Base-by-base conservation (phyloP, 495 filamentous ascomycete genomes). In the Pseudomonodictys pantanalensis region DNA sequence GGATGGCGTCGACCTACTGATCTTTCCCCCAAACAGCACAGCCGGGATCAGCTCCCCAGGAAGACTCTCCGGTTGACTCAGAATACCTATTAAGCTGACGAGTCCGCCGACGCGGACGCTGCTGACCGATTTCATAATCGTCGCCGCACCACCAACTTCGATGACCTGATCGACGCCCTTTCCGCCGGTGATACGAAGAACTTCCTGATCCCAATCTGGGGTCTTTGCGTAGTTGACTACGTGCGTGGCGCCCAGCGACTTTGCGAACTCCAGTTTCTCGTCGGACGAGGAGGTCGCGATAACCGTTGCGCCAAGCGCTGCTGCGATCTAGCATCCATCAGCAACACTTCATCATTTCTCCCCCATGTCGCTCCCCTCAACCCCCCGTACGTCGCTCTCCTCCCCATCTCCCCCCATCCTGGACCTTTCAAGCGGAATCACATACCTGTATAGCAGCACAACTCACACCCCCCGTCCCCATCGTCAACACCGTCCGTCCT, bases 391-490 rank as follows among this genome's bases (percentile, higher is more conserved):
- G n/a, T n/a, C n/a, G n/a, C n/a, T n/a, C n/a, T n/a, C n/a, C n/a
- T n/a, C n/a, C n/a, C n/a, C n/a, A n/a, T n/a, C n/a, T n/a, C n/a
- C n/a, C n/a, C n/a, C n/a, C n/a, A n/a, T n/a, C n/a, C n/a, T n/a
- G n/a, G n/a, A n/a, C n/a, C n/a, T n/a, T 41, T 12, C 5, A 41
- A 41, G 38, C 5, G 38, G 38, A 12, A 4, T 5, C 28, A 50
- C 55, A 25, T 17, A 64, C 47, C 48, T 58, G 61, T 7, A 72
- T 55, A 3, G 56, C 72, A 23, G 65, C 67, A 25, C 68, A 66
- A 2, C 67, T 64, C 11, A 73, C 69, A 7, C 73, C 74, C 1
- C 74, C 74, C 2, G 74, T 77, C 2, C 73, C 73, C 64, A 70
- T 70, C 6, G 70, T 41, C 20, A 76, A 65, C 51, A 64, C 47